phyloP scores from a whole-genome alignment of 73 alveolate species.

The Blepharisma stoltei region DNA sequence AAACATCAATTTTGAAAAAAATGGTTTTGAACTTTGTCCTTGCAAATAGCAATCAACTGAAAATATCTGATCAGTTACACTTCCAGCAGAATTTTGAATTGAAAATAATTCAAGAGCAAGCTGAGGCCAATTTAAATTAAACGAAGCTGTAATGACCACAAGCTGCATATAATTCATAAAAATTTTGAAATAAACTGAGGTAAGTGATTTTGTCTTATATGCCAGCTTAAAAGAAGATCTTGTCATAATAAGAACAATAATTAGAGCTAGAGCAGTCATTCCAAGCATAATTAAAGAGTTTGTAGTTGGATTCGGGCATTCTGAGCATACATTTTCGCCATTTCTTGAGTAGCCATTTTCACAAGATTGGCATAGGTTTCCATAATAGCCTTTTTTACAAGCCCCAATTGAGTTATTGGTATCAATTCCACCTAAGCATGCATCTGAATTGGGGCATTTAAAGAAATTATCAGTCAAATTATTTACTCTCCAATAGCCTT shows the following conservation, averaged over 20 bases:
- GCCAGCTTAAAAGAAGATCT: background rate
- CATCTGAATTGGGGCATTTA: slow-evolving; percentile 33
- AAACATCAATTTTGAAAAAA: background rate
- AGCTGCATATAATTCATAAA: slow-evolving; percentile 23
- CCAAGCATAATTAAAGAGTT: background rate
- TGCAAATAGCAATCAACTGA: slow-evolving; percentile 2
- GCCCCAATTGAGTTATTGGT: slow-evolving; percentile 27
- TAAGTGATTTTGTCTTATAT: background rate
- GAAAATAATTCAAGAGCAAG: background rate
- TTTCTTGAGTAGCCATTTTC: slow-evolving; percentile 17
- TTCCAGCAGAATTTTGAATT: background rate
- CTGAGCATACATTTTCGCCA: slow-evolving; percentile 32
- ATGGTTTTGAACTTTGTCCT: background rate
- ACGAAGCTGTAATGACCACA: slow-evolving; percentile 8
- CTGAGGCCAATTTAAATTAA: slow-evolving; percentile 28
- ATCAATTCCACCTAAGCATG: slow-evolving; percentile 29
- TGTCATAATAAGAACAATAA: background rate
- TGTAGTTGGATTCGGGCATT: slow-evolving; percentile 29
- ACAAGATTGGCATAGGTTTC: slow-evolving; percentile 43
- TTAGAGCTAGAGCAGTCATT: background rate
- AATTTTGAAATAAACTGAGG: slow-evolving; percentile 22
- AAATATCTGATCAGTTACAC: background rate
- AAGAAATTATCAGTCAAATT: slow-evolving; percentile 24
- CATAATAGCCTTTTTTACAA: slow-evolving; percentile 46
- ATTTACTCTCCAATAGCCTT: slow-evolving; percentile 39